A percentile compares a stretch with the other conserved stretches of the same genome.
phyloP scores from a whole-genome alignment of 2,329 filamentous ascomycete genomes.

The Hirsutella rhossiliensis region DNA sequence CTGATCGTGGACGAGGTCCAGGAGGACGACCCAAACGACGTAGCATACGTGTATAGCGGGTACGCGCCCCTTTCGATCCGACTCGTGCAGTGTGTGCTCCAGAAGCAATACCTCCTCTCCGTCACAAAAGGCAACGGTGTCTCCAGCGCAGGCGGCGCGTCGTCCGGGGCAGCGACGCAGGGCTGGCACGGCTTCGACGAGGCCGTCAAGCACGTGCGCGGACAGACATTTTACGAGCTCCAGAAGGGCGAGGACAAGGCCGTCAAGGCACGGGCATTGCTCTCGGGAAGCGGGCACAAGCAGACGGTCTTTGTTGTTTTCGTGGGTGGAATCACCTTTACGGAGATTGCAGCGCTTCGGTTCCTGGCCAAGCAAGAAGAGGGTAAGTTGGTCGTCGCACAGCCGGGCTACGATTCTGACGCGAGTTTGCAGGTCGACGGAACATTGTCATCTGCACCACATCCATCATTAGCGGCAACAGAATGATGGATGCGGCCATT shows the following conservation, averaged over 20 bases:
- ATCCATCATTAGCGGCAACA: slow-evolving; percentile 78
- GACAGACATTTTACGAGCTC: slow-evolving; percentile 80
- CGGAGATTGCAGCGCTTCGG: slow-evolving; percentile 85
- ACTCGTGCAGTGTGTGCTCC: slow-evolving; percentile 82
- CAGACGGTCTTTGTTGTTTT: slow-evolving; percentile 97
- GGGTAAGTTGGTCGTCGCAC: slow-evolving; percentile 29
- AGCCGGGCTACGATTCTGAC: slow-evolving; percentile 5
- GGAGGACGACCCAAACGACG: slow-evolving; percentile 85
- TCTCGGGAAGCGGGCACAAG: slow-evolving; percentile 65
- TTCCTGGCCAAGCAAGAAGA: slow-evolving; percentile 81
- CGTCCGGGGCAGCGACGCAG: slow-evolving; percentile 48
- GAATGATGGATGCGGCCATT: slow-evolving; percentile 75
- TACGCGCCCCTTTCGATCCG: slow-evolving; percentile 89
- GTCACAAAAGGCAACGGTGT: slow-evolving; percentile 52
- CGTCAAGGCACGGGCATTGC: slow-evolving; percentile 69
- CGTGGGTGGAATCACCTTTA: slow-evolving; percentile 90
- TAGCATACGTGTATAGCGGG: slow-evolving; percentile 96
- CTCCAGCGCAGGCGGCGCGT: slow-evolving; percentile 11
- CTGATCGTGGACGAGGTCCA: slow-evolving; percentile 95
- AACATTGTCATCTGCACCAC: slow-evolving; percentile 90
- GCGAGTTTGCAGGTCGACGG: slow-evolving; percentile 44
- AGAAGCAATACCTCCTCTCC: slow-evolving; percentile 72
- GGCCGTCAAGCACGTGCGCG: slow-evolving; percentile 73
- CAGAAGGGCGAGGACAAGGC: slow-evolving; percentile 92
- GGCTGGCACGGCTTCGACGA: slow-evolving; percentile 95